Evolutionary conservation across 2,329 filamentous ascomycete genomes (phyloP).

Genomic region (Penicillium sp.): DNA sequence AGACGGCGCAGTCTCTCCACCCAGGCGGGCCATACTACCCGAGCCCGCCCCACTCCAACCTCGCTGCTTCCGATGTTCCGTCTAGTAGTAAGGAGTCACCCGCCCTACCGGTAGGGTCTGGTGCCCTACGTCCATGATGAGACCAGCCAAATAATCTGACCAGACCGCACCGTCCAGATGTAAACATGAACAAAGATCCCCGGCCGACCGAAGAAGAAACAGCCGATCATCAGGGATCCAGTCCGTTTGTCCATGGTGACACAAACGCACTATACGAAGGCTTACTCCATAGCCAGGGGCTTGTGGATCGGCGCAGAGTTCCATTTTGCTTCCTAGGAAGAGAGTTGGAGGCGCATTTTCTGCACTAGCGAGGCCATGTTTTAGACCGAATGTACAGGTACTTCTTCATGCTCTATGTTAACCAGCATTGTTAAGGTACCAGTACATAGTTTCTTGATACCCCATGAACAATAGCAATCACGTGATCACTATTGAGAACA

Average conservation of each 20-base stretch:
- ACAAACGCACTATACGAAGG: constrained; percentile 21
- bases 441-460: constrained; percentile 6
- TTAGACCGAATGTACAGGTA: neutral
- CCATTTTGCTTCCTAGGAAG: constrained; percentile 24
- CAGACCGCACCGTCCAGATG: constrained; percentile 9
- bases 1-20: constrained; percentile 45
- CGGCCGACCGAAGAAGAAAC: constrained; percentile 13
- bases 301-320: constrained; percentile 19
- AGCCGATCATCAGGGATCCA: constrained; percentile 11
- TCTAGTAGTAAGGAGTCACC: constrained; percentile 26
- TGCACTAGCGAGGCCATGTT: constrained; percentile 9
- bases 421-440: neutral
- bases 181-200: constrained; percentile 5
- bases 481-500: constrained; percentile 12
- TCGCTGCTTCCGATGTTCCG: constrained; percentile 8
- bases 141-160: constrained; percentile 15
- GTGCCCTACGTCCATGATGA: neutral
- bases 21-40: constrained; percentile 48
- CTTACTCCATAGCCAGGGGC: constrained; percentile 14
- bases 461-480: constrained; percentile 8
- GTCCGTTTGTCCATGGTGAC: constrained; percentile 14
- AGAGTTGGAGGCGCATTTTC: constrained; percentile 19
- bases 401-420: neutral
- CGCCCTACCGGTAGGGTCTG: constrained; percentile 12
- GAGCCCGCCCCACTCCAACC: constrained; percentile 17